Conservation (phyloP, 257 asterid genomes). For the Lithospermum erythrorhizon region DNA sequence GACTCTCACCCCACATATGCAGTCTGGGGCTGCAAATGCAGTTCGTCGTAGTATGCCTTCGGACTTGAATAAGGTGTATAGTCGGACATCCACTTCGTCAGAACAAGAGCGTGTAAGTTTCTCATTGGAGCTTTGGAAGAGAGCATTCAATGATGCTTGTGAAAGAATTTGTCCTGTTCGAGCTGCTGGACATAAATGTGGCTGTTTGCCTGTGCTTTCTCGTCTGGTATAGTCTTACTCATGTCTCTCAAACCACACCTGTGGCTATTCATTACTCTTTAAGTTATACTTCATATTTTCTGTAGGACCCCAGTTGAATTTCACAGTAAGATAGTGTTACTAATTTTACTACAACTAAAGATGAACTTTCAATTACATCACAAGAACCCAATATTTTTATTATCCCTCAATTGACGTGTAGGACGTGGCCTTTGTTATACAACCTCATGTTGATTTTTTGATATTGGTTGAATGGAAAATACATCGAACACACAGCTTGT, state of each 20-base stretch:
- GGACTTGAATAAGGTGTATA: constrained; percentile 20
- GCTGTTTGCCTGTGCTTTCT: constrained; percentile 67
- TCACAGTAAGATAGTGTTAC: too few species aligned
- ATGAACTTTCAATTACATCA: too few species aligned
- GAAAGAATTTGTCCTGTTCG: constrained; percentile 85
- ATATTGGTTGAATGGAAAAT: too few species aligned
- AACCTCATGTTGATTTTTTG: too few species aligned
- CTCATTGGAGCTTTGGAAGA: constrained; percentile 72
- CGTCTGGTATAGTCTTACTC: constrained; percentile 41
- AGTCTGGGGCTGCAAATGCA: constrained; percentile 46
- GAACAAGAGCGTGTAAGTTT: constrained; percentile 37
- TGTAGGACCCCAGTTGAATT: too few species aligned
- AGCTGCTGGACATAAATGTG: constrained; percentile 77
- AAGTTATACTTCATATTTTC: too few species aligned
- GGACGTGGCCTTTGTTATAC: too few species aligned
- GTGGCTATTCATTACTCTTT: background rate
- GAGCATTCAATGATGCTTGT: constrained; percentile 75
- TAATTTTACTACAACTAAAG: too few species aligned
- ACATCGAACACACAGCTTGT: too few species aligned
- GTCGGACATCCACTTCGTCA: constrained; percentile 34
- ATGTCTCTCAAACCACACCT: constrained; percentile 3
- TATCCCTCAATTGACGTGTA: too few species aligned
- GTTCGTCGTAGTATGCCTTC: constrained; percentile 26
- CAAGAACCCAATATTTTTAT: too few species aligned
- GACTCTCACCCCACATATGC: constrained; percentile 85